phyloP scores from a whole-genome alignment of 2,329 filamentous ascomycete species.

The Phaeophleospora eucalypticola region DNA sequence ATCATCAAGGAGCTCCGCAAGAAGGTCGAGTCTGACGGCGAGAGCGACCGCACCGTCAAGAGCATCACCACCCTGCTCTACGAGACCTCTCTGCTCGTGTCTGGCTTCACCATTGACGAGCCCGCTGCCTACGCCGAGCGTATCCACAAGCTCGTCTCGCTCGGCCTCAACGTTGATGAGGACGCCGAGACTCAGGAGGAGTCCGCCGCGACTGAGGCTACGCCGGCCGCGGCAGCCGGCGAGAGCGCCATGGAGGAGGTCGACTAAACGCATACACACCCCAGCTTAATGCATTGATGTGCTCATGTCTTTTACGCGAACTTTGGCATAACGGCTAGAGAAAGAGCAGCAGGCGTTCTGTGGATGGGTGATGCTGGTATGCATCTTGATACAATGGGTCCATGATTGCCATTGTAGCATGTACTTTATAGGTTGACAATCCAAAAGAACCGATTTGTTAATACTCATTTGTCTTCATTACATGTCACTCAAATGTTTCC shows the following conservation, averaged over 20 bases:
- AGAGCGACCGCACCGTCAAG: slow-evolving; percentile 99
- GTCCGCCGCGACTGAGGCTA: slow-evolving; percentile 55
- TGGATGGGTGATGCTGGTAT: slow-evolving; percentile 5
- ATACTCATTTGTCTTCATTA: background rate
- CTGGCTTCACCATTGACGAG: slow-evolving; percentile 99
- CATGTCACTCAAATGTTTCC: too few relatives aligned
- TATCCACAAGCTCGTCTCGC: slow-evolving; percentile 98
- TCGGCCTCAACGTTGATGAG: slow-evolving; percentile 96
- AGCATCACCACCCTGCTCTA: slow-evolving; percentile 97
- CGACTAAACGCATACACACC: slow-evolving; percentile 60
- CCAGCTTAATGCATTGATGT: slow-evolving; percentile 10
- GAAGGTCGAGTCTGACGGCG: slow-evolving; percentile 96
- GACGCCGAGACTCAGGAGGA: slow-evolving; percentile 67
- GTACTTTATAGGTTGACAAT: background rate
- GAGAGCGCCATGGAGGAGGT: slow-evolving; percentile 99
- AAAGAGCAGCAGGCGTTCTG: slow-evolving; percentile 11
- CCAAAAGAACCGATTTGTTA: background rate
- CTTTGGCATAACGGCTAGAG: slow-evolving; percentile 19
- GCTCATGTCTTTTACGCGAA: slow-evolving; percentile 16
- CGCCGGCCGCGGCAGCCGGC: slow-evolving; percentile 61
- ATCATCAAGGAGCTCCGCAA: slow-evolving; percentile 99
- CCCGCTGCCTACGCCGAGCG: slow-evolving; percentile 96
- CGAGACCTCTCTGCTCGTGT: slow-evolving; percentile 97
- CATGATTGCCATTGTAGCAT: background rate
- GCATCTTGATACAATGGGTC: slow-evolving; percentile 1